phyloP scores from a whole-genome alignment of 2,329 filamentous ascomycete species.

The Septoria petroselini region DNA sequence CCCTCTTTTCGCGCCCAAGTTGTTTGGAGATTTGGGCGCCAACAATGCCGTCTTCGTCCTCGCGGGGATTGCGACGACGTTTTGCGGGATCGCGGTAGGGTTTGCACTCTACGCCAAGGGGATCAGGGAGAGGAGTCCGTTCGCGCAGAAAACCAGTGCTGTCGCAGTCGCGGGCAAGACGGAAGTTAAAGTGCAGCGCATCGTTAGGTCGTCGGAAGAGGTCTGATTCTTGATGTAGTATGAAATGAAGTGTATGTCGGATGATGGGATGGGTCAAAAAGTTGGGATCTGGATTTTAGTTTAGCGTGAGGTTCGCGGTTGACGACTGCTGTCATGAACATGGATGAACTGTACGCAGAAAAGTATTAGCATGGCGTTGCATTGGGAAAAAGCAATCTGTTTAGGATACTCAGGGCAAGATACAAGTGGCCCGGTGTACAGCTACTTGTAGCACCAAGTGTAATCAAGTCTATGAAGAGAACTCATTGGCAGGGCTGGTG shows the following conservation, averaged over 20 bases:
- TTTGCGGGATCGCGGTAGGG: conserved; percentile 14
- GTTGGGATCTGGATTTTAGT: no score
- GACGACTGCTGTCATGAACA: no score
- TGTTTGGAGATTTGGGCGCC: conserved; percentile 33
- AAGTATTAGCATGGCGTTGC: no score
- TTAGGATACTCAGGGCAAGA: no score
- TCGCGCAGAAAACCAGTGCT: conserved; percentile 11
- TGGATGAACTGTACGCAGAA: no score
- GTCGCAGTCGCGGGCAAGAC: background rate
- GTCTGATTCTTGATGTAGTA: background rate
- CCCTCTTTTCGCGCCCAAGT: conserved; percentile 42
- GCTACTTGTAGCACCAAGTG: conserved; percentile 44
- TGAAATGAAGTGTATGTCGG: background rate
- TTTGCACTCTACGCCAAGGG: conserved; percentile 12
- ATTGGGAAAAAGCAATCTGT: no score
- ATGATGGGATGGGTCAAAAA: no score
- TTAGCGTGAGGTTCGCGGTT: no score
- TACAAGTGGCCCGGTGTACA: no score
- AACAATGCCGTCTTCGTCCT: conserved; percentile 45
- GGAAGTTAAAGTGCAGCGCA: conserved; percentile 1
- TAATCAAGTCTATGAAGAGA: no score
- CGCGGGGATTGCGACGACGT: conserved; percentile 41
- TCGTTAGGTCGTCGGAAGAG: no score
- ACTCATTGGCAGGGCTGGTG: no score
- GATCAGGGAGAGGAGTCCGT: conserved; percentile 16